phyloP scores from a whole-genome alignment of 371 early-diverging fungal species.

The Mucor sp. region DNA sequence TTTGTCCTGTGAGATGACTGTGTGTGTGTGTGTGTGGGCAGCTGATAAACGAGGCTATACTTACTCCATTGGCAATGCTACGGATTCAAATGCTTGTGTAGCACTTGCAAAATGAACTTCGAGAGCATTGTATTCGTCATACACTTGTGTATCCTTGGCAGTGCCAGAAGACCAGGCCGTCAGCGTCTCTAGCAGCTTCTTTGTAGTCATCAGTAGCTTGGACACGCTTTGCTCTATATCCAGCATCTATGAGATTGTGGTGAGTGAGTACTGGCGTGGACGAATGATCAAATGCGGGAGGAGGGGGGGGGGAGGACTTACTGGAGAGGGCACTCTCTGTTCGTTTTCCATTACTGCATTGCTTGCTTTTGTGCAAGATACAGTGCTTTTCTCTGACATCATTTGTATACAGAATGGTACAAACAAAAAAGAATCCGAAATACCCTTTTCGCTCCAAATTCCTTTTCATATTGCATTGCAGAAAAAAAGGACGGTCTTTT shows the following conservation, averaged over 20 bases:
- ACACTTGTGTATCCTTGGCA: constrained; percentile 45
- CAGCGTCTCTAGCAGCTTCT: constrained; percentile 55
- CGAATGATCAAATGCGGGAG: not conserved
- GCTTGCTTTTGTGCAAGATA: not conserved
- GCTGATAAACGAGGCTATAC: not conserved
- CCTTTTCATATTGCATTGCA: not conserved
- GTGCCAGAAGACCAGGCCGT: constrained; percentile 57
- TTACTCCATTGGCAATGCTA: constrained; percentile 54
- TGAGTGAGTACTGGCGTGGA: not conserved
- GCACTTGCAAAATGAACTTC: constrained; percentile 49
- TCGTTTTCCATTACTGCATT: not conserved
- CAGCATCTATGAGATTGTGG: constrained; percentile 42
- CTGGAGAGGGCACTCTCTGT: constrained; percentile 1
- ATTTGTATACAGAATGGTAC: constrained; percentile 2
- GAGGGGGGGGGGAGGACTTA: too few species aligned
- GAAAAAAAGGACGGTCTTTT: not conserved
- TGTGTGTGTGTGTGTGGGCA: too few species aligned
- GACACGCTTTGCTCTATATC: constrained; percentile 58
- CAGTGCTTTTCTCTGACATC: not conserved
- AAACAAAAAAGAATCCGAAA: constrained; percentile 1
- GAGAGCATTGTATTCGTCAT: constrained; percentile 48
- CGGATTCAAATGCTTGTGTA: constrained; percentile 48
- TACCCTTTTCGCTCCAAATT: not conserved
- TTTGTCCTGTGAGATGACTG: too few species aligned
- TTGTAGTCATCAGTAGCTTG: constrained; percentile 54